Base-by-base conservation (phyloP, 805 yeast genomes). In the Hanseniaspora nectarophila region DNA sequence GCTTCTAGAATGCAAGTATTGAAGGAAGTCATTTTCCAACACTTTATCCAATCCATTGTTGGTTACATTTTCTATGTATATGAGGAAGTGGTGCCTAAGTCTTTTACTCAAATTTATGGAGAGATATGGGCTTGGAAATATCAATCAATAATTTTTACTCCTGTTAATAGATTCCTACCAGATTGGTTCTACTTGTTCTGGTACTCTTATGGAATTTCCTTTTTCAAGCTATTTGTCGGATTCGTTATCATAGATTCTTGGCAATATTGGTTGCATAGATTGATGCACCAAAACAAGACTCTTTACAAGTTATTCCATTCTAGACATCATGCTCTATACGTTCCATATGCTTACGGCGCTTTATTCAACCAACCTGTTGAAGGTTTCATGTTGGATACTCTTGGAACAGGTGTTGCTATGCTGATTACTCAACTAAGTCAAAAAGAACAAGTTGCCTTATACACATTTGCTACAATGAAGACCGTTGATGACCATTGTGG, bases 401-500 rank as follows among this genome's bases (percentile, higher is more conserved):
- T 82, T 26, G 98, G 98, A 5, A 85, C 97, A 0, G 97, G 95
- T 35, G 58, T 90, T 34, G 90, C 95, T 1, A 74, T 80, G 54
- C 57, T 85, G 35, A 56, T 77, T 7, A 75, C 84, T 1, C 72
- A 74, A 2, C 70, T 92, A 56, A 70, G 84, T 2, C 84, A 87
- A 45, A 78, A 95, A 54, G 97, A 92, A 68, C 71, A 82, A 48
- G 70, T 84, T 21, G 58, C 83, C 12, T 70, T 92, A 52, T 92
- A 73, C 68, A 80, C 90, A 1, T 86, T 92, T 65, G 85, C 96
- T 15, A 92, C 98, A 1, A 67, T 92, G 76, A 92, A 92, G 67
- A 92, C 98, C 1, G 95, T 92, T 46, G 97, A 92, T 65, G 98
- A 92, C 66, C 98, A 92, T 68, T 92, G 97, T 67, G 98, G 98